A percentile compares a stretch with the other conserved stretches of the same genome.
Conservation (phyloP, 2,329 filamentous ascomycete species). For the Penicillium psychrosexuale region DNA sequence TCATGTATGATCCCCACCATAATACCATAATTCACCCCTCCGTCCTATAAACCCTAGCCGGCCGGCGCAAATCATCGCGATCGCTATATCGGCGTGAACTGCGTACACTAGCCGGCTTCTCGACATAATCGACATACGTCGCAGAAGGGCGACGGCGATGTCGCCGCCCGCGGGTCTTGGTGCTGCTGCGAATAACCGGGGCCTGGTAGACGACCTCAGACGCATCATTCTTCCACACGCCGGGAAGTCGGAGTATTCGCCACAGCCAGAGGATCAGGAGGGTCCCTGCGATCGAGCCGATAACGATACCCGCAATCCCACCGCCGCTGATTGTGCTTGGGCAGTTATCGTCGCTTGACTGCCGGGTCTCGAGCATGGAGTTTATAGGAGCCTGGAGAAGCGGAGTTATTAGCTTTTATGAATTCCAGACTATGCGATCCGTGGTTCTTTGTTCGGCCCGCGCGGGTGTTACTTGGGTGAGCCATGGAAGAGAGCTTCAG, state of each 20-base stretch:
- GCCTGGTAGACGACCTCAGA: conserved; percentile 26
- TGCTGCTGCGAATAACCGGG: conserved; percentile 16
- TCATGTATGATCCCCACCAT: background rate
- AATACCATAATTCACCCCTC: conserved; percentile 54
- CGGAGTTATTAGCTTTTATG: background rate
- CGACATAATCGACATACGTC: conserved; percentile 31
- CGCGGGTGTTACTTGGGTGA: background rate
- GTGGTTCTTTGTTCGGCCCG: conserved; percentile 10
- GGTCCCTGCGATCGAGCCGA: conserved; percentile 39
- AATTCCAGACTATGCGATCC: conserved; percentile 3
- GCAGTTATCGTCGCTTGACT: conserved; percentile 22
- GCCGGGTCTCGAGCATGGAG: conserved; percentile 21
- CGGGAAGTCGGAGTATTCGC: conserved; percentile 26
- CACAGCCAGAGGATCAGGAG: conserved; percentile 39
- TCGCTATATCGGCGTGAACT: conserved; percentile 24
- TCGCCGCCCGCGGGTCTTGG: conserved; percentile 12
- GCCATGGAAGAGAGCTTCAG: background rate
- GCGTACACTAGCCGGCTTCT: conserved; percentile 28
- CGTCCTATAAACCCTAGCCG: conserved; percentile 37
- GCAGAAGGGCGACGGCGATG: conserved; percentile 24
- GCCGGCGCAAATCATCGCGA: conserved; percentile 31
- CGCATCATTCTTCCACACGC: conserved; percentile 19
- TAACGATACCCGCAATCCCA: conserved; percentile 40
- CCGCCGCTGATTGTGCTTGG: conserved; percentile 35
- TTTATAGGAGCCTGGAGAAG: conserved; percentile 20